These are phyloP conservation scores for Conringia planisiliqua DNA, from an alignment of 345 rosid genomes.

Conservation along the genomic window DNA sequence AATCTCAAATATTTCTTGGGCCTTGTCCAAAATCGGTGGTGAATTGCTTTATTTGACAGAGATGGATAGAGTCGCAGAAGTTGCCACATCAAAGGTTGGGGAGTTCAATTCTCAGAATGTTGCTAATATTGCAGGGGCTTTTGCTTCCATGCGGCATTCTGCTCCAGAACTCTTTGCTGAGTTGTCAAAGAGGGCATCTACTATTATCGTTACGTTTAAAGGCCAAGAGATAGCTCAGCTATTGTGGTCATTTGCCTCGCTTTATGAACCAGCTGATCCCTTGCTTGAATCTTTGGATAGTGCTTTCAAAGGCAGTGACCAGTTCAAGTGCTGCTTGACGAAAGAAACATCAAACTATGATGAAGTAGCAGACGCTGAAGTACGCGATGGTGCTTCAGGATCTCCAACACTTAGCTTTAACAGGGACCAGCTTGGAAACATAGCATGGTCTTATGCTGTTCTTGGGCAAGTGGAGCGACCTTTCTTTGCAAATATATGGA, in stretches of 20 bases:
- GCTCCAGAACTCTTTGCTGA: constrained; percentile 66
- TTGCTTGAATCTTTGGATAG: constrained; percentile 67
- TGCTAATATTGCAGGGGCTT: constrained; percentile 90
- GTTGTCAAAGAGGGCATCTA: constrained; percentile 63
- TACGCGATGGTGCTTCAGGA: constrained; percentile 26
- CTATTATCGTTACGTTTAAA: constrained; percentile 44
- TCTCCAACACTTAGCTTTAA: constrained; percentile 54
- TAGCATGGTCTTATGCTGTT: constrained; percentile 98
- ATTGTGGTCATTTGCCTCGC: constrained; percentile 91
- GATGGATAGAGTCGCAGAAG: constrained; percentile 97
- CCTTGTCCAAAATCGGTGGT: constrained; percentile 83
- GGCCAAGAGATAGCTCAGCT: constrained; percentile 91
- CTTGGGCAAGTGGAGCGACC: constrained; percentile 60
- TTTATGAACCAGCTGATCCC: constrained; percentile 63
- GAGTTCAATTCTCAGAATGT: constrained; percentile 89
- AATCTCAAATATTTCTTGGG: constrained; percentile 89
- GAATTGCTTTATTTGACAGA: constrained; percentile 85
- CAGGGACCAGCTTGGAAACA: constrained; percentile 84
- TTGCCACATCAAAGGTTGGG: constrained; percentile 57
- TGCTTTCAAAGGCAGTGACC: constrained; percentile 47
- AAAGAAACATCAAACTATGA: constrained; percentile 21
- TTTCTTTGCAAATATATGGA: constrained; percentile 76
- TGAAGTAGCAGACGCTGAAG: constrained; percentile 28
- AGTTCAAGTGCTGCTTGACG: constrained; percentile 45
- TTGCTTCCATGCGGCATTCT: constrained; percentile 85